phyloP scores from a whole-genome alignment of 1,284 basidiomycete genomes.

The Boletus sp. region DNA sequence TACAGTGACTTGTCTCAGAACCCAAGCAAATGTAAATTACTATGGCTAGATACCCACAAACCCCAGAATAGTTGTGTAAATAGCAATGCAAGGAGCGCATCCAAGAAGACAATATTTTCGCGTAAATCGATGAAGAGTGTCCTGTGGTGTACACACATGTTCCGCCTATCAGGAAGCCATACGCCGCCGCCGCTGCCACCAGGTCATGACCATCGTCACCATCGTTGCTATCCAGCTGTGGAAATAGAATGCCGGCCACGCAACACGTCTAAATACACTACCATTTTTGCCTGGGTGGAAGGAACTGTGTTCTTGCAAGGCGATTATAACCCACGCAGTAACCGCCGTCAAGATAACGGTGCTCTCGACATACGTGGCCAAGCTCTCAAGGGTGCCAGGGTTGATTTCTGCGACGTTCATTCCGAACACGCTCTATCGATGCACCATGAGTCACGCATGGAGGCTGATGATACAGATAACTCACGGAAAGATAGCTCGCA shows the following conservation, averaged over 20 bases:
- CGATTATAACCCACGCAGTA: slow-evolving; percentile 47
- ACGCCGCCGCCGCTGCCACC: not conserved
- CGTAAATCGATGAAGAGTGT: not conserved
- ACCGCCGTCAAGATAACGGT: slow-evolving; percentile 44
- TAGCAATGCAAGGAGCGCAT: not conserved
- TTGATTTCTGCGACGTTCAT: slow-evolving; percentile 43
- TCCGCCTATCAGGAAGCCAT: not conserved
- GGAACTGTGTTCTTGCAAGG: slow-evolving; percentile 28
- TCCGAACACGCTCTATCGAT: slow-evolving; percentile 33
- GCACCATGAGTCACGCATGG: not conserved
- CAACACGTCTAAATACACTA: slow-evolving; percentile 12
- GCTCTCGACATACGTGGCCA: slow-evolving; percentile 41
- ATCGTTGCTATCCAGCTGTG: not conserved
- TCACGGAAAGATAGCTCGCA: slow-evolving; percentile 36
- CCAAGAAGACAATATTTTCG: not conserved
- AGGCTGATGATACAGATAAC: slow-evolving; percentile 17
- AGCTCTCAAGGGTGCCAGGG: slow-evolving; percentile 28
- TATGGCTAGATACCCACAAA: no score
- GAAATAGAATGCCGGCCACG: slow-evolving; percentile 22
- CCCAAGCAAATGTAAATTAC: no score
- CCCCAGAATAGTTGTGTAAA: no score
- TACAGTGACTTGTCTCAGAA: no score
- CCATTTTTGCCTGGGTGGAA: slow-evolving; percentile 18
- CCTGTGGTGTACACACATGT: not conserved
- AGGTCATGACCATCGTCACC: not conserved